Evolutionary conservation across 2,329 filamentous ascomycete species (phyloP), one percentile per base, ranked within the genome.

Genomic region (Fusarium caatingaense): DNA sequence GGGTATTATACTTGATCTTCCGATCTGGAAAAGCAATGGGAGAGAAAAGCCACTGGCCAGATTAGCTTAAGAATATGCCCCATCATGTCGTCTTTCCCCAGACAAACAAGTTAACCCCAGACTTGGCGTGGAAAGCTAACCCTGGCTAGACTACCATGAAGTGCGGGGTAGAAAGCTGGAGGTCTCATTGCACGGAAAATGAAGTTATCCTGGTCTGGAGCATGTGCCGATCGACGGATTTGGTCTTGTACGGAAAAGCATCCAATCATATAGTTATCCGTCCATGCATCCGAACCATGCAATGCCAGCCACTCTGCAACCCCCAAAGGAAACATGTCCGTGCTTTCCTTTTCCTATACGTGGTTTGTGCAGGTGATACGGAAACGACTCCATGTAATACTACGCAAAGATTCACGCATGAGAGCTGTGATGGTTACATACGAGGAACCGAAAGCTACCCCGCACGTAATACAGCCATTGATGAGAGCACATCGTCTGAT

Each of bases 171-270:
- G 27, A 18, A 30, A 20, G 34, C 27, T 57, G 37, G 42, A 50
- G 61, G 57, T 70, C 55, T 64, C 57, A 56, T 40, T 46, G 47
- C 20, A 45, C 65, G 71, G 69, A 73, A 66, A 67, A 72, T 56
- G 53, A 47, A 21, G 32, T 42, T 21, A 40, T 56, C 56, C 55
- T 21, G 13, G 37, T 15, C 34, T 40, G 16, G 30, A 27, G 25
- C 7, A 54, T 37, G 40, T 30, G 50, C 30, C 21, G 46, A 54
- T 20, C 44, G 5, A 23, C 23, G 30, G 18, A 60, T 23, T 30
- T 48, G 44, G 30, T 41, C 16, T 21, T 30, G 20, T 23, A 18
- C 71, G 71, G 71, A 73, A 66, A 73, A 72, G 60, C 32, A 49
- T 34, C 57, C 47, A 45, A 47, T 45, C 16, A 51, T 10, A 7